These are phyloP conservation scores for Elsinoe arachidis DNA, from an alignment of 2,329 filamentous ascomycete species.

Conservation along the genomic window DNA sequence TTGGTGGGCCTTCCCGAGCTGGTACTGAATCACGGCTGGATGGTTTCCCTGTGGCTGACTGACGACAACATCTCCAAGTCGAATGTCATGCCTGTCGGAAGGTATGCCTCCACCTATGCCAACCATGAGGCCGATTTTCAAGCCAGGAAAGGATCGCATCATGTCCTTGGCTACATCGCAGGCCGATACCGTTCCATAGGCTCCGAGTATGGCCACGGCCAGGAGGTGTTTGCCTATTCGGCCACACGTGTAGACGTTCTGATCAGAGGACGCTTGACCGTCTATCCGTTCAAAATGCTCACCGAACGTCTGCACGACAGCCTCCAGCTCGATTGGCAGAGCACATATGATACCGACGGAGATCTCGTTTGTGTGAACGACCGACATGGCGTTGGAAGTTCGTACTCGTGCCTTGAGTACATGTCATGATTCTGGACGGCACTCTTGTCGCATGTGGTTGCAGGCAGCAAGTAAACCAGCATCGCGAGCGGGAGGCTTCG, in stretches of 20 bases:
- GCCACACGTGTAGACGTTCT: conserved; percentile 20
- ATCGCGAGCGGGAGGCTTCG: no score
- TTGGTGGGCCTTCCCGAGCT: conserved; percentile 17
- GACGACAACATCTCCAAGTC: conserved; percentile 24
- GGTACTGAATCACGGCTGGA: conserved; percentile 22
- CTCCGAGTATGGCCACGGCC: conserved; percentile 14
- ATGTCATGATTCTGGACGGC: no score
- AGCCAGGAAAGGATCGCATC: not conserved
- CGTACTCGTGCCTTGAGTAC: no score
- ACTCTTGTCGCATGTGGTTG: no score
- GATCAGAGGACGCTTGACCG: conserved; percentile 14
- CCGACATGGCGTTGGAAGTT: no score
- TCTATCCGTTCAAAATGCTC: not conserved
- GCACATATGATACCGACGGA: conserved; percentile 20
- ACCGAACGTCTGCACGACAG: conserved; percentile 17
- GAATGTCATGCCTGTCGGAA: conserved; percentile 16
- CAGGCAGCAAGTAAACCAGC: no score
- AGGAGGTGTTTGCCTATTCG: conserved; percentile 17
- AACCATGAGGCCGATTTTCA: conserved; percentile 16
- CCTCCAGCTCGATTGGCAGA: conserved; percentile 16
- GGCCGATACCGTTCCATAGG: not conserved
- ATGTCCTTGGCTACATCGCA: not conserved
- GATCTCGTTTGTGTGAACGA: no score
- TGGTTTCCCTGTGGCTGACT: conserved; percentile 17
- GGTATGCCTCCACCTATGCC: conserved; percentile 21